Conservation (phyloP, 148 eudicot species). For the Heliamphora exappendiculata region DNA sequence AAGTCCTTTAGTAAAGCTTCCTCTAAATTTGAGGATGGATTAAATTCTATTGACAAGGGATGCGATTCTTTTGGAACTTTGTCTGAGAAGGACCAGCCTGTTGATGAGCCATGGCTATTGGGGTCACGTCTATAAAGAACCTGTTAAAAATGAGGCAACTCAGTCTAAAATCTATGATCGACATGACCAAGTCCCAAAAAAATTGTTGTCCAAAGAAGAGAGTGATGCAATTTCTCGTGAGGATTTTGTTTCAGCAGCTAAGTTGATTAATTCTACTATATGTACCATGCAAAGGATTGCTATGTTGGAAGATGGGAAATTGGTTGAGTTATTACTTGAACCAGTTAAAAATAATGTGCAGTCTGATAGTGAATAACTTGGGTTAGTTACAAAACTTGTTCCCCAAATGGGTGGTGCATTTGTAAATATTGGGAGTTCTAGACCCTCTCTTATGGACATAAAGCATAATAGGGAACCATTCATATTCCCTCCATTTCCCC, state of each 20-base stretch:
- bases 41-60: conserved; percentile 10
- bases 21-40: conserved; percentile 17
- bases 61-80: conserved; percentile 13
- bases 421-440: conserved; percentile 73
- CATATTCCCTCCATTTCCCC: conserved; percentile 52
- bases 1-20: conserved; percentile 11
- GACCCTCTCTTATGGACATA: conserved; percentile 77
- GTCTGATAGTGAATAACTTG: conserved; percentile 88
- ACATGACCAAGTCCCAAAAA: conserved; percentile 30
- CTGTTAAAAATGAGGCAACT: conserved; percentile 23
- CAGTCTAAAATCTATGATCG: conserved; percentile 23
- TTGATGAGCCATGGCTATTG: conserved; percentile 89
- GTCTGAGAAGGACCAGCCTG: conserved; percentile 51
- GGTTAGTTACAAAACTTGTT: conserved; percentile 63
- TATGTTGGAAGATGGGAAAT: conserved; percentile 72
- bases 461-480: conserved; percentile 59
- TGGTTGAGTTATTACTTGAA: conserved; percentile 81
- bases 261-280: conserved; percentile 78
- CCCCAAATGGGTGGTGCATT: conserved; percentile 99
- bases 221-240: conserved; percentile 23
- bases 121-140: conserved; percentile 26
- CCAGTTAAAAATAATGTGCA: conserved; percentile 81
- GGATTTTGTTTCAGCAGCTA: conserved; percentile 51
- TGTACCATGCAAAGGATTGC: conserved; percentile 98
- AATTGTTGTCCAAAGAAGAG: conserved; percentile 38